Evolutionary conservation across 2,329 filamentous ascomycete genomes (phyloP), one percentile per base, ranked within the genome.

Genomic region (Aspergillus amoenus): DNA sequence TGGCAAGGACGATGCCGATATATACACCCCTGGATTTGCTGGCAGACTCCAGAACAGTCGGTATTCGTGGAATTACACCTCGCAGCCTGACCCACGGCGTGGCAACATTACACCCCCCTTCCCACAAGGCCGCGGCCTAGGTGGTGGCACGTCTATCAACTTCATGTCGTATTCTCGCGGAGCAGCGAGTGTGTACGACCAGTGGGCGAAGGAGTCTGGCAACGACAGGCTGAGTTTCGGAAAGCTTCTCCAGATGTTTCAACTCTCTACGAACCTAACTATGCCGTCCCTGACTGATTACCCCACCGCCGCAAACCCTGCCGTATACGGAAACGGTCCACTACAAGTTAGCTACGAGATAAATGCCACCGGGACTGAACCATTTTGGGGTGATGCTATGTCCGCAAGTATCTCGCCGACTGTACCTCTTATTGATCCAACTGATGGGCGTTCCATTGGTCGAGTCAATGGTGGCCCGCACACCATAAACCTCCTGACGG

Each of bases 141-240:
- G 84, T 39, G 84, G 85, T 12, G 83, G 80, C 57, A 81, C 78
- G 0, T 81, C 76, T 37, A 67, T 84, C 48, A 88, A 88, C 71
- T 88, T 87, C 67, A 27, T 42, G 39, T 22, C 48, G 1, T 42
- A 30, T 5, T 34, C 27, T 2, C 44, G 44, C 15, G 44, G 44
- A 3, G 44, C 44, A 34, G 27, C 44, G 30, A 34, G 27, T 3
- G 27, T 47, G 4, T 47, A 47, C 30, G 44, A 47, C 2, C 8
- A 47, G 2, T 47, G 44, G 44, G 44, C 44, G 3, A 30, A 34
- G 6, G 9, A 12, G 9, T 34, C 27, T 2, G 44, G 44, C 2
- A 34, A 18, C 27, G 27, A 42, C 22, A 5, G 37, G 15, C 6
- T 51, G 37, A 30, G 27, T 30, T 50, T 41, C 5, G 48, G n/a